Evolutionary conservation across 2,329 filamentous ascomycete species (phyloP).

Genomic region (Diplodia corticola): DNA sequence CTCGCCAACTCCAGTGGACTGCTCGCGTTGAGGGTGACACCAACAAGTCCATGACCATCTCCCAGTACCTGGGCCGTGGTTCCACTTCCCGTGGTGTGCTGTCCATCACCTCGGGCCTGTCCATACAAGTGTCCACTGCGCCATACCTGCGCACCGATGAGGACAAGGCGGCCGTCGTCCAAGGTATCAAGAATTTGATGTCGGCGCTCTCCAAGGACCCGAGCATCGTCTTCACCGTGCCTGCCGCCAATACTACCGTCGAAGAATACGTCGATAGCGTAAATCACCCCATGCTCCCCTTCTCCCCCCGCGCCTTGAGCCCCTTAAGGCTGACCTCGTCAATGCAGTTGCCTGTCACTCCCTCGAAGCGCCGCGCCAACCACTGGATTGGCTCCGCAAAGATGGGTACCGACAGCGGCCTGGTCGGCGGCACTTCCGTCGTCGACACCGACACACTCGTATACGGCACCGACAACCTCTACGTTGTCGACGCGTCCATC

Average conservation of each 20-base stretch:
- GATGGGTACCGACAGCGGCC: slow-evolving; percentile 48
- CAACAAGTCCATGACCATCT: slow-evolving; percentile 41
- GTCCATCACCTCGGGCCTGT: slow-evolving; percentile 59
- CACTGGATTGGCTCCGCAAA: slow-evolving; percentile 60
- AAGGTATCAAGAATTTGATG: slow-evolving; percentile 62
- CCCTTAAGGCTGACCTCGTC: background rate
- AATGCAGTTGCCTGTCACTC: slow-evolving; percentile 36
- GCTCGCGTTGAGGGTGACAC: slow-evolving; percentile 58
- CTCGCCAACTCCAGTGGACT: slow-evolving; percentile 66
- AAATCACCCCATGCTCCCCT: slow-evolving; percentile 7
- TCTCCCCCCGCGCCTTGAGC: background rate
- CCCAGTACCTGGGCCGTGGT: slow-evolving; percentile 64
- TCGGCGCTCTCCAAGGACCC: slow-evolving; percentile 55
- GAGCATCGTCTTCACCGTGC: slow-evolving; percentile 51
- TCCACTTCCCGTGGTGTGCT: slow-evolving; percentile 62
- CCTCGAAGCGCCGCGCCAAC: slow-evolving; percentile 44
- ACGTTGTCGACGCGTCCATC: slow-evolving; percentile 51
- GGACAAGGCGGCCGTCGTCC: slow-evolving; percentile 64
- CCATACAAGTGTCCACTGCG: slow-evolving; percentile 58
- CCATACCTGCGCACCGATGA: slow-evolving; percentile 60
- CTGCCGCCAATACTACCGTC: slow-evolving; percentile 51
- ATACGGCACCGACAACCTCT: slow-evolving; percentile 48
- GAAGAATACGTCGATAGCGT: slow-evolving; percentile 56
- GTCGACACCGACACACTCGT: slow-evolving; percentile 54
- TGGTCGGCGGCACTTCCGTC: slow-evolving; percentile 46